Conservation (phyloP, 192 early-diverging fungal species). For the Backusella parvicylindrica region DNA sequence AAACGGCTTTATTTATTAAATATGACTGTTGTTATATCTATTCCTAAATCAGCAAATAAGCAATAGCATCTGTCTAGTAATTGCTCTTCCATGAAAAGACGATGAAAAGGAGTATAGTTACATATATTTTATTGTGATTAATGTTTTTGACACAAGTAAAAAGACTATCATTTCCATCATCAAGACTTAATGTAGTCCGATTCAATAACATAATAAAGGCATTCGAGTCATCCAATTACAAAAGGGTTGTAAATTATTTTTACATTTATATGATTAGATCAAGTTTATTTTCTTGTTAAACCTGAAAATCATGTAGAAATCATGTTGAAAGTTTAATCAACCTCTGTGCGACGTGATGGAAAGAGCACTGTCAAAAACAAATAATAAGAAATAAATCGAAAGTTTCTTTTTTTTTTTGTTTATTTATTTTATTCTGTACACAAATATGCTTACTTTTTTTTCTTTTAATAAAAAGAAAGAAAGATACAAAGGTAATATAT, state of each 20-base stretch:
- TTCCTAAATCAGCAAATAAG: too few relatives aligned
- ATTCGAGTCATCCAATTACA: not conserved
- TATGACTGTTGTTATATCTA: not conserved
- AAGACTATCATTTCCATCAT: too few relatives aligned
- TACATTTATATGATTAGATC: not conserved
- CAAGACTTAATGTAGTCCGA: not conserved
- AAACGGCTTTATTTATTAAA: not conserved
- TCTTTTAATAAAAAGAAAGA: not conserved
- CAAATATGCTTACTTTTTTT: not conserved
- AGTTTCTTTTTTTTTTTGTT: not conserved
- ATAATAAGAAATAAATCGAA: not conserved
- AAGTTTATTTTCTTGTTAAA: not conserved
- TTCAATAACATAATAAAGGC: not conserved
- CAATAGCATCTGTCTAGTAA: not conserved
- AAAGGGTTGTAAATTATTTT: not conserved
- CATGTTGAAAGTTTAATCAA: not conserved
- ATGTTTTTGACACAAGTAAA: not conserved
- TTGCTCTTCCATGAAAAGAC: not conserved
- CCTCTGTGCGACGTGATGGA: not conserved
- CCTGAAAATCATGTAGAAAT: not conserved
- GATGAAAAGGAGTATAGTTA: too few relatives aligned
- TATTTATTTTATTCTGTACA: not conserved
- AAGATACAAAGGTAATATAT: not conserved
- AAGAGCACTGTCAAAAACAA: not conserved
- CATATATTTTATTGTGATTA: not conserved